These are phyloP conservation scores for Daldinia eschscholtzii DNA, from an alignment of 2,329 filamentous ascomycete genomes.

Conservation along the genomic window DNA sequence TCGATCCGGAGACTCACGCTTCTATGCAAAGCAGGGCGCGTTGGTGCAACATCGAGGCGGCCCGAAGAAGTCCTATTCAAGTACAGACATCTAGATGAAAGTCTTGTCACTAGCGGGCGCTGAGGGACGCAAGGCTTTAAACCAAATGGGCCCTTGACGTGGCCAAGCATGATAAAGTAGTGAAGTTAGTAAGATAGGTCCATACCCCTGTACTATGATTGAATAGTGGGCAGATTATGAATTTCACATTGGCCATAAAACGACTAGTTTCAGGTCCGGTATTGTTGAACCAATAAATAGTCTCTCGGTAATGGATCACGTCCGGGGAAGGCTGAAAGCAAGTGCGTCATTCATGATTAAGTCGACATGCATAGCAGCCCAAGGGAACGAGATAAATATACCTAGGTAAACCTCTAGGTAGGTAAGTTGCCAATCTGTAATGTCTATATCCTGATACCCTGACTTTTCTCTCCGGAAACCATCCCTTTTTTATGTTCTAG, in stretches of 20 bases:
- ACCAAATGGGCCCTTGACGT: not conserved
- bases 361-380: not conserved
- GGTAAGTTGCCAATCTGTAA: constrained; percentile 1
- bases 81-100: not conserved
- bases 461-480: not conserved
- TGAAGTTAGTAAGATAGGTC: not conserved
- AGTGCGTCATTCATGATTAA: not conserved
- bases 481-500: not conserved
- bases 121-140: not conserved
- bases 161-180: not conserved
- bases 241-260: not conserved
- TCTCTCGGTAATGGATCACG: no score
- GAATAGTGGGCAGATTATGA: not conserved
- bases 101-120: not conserved
- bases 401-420: not conserved
- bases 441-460: not conserved
- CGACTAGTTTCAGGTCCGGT: not conserved
- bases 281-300: not conserved
- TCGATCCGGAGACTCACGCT: not conserved
- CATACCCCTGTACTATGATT: not conserved
- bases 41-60: not conserved
- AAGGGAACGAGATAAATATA: not conserved
- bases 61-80: not conserved
- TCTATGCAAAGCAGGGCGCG: not conserved
- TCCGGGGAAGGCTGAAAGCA: not conserved